Conservation (phyloP, 2,329 filamentous ascomycete genomes). For the Calonectria ilicicola region DNA sequence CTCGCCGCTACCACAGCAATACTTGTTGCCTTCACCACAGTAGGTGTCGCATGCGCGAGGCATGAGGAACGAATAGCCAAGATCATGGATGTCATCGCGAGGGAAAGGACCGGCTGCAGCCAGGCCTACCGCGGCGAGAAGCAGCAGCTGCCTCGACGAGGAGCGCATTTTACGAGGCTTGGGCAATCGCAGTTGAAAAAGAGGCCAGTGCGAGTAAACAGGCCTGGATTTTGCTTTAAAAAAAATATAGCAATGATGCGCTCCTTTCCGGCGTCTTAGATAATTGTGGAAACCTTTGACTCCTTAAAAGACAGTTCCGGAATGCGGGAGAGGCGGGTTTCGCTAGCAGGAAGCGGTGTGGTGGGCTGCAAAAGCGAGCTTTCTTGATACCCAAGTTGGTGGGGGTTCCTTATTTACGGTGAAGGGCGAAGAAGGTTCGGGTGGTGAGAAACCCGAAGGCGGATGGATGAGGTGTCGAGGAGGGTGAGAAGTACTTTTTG, state of each 20-base stretch:
- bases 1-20: constrained; percentile 64
- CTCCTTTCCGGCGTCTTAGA: neutral
- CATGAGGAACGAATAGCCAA: constrained; percentile 64
- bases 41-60: constrained; percentile 61
- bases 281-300: constrained; percentile 18
- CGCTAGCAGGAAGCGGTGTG: constrained; percentile 17
- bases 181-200: neutral
- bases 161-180: constrained; percentile 37
- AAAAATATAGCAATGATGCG: neutral
- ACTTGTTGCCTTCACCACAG: constrained; percentile 67
- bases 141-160: constrained; percentile 48
- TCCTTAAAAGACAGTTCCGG: constrained; percentile 14
- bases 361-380: constrained; percentile 20
- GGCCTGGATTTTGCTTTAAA: neutral
- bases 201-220: neutral
- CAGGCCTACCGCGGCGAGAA: constrained; percentile 51
- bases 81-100: constrained; percentile 60
- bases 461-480: neutral
- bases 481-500: constrained; percentile 17
- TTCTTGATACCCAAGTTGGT: constrained; percentile 21
- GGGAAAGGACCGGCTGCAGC: constrained; percentile 61
- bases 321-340: constrained; percentile 36
- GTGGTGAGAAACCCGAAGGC: neutral
- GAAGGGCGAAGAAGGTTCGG: constrained; percentile 9
- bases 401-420: constrained; percentile 16